These are phyloP conservation scores for Fusarium piperis DNA, from an alignment of 2,329 filamentous ascomycete species.

Conservation along the genomic window DNA sequence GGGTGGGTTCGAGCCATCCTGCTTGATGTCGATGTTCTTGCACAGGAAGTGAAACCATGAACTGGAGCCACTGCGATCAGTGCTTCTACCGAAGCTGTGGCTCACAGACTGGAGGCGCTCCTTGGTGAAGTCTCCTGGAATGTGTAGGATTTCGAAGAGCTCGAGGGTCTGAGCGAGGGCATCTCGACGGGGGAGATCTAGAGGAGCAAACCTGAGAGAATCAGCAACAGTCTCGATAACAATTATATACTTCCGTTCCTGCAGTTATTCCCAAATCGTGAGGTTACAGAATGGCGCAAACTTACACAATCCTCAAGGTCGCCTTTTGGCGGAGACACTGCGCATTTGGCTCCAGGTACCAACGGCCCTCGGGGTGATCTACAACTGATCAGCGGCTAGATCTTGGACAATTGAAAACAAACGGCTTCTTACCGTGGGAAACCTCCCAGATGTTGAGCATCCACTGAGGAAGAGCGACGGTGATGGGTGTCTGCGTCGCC, in stretches of 20 bases:
- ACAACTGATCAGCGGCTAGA: conserved; percentile 6
- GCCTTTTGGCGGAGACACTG: conserved; percentile 36
- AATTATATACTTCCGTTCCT: not conserved
- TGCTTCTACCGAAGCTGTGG: conserved; percentile 47
- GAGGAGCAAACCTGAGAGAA: conserved; percentile 38
- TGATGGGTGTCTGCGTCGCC: conserved; percentile 32
- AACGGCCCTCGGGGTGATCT: conserved; percentile 40
- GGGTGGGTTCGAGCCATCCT: conserved; percentile 21
- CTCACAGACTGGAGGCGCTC: conserved; percentile 45
- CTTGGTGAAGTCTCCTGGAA: conserved; percentile 45
- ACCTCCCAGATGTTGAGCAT: conserved; percentile 42
- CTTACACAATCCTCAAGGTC: conserved; percentile 45
- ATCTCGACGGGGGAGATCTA: conserved; percentile 39
- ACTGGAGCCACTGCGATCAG: conserved; percentile 36
- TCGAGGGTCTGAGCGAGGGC: conserved; percentile 38
- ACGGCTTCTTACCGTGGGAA: conserved; percentile 25
- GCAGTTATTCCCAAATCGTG: not conserved
- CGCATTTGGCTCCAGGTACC: conserved; percentile 37
- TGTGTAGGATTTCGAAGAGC: conserved; percentile 42
- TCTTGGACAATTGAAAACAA: rapidly evolving
- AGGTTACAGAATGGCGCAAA: not conserved
- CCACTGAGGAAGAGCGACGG: conserved; percentile 38
- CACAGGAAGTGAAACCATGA: conserved; percentile 50
- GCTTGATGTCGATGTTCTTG: conserved; percentile 45
- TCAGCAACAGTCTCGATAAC: not conserved